These are phyloP conservation scores for Symbiodinium pilosum DNA, from an alignment of 73 alveolate genomes.

Conservation along the genomic window DNA sequence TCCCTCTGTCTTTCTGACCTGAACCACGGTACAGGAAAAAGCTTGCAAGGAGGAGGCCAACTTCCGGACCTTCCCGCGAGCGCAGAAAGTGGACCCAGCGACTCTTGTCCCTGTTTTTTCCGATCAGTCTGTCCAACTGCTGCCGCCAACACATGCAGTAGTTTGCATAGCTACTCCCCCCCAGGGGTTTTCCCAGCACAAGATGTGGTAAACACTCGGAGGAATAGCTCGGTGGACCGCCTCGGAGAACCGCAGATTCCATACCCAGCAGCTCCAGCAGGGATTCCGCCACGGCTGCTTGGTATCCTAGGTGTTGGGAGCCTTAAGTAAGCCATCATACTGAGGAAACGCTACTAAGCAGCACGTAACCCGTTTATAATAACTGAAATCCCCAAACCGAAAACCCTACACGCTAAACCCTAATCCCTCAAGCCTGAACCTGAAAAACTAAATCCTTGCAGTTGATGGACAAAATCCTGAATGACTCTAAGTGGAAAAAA, in stretches of 20 bases:
- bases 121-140: constrained; percentile 44
- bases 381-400: background rate
- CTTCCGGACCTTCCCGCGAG: constrained; percentile 51
- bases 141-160: constrained; percentile 77
- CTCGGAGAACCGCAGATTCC: background rate
- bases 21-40: constrained; percentile 24
- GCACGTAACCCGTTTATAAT: background rate
- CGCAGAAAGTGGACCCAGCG: constrained; percentile 82
- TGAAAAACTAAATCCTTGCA: background rate
- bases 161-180: constrained; percentile 67
- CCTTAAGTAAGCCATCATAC: background rate
- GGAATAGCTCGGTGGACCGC: background rate
- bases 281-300: constrained; percentile 61
- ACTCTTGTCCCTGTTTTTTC: background rate
- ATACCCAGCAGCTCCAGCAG: constrained; percentile 46
- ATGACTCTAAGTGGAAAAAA: no score
- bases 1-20: background rate
- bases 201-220: constrained; percentile 49
- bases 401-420: no score
- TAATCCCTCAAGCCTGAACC: no score
- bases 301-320: background rate
- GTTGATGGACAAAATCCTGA: no score
- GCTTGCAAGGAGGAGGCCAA: constrained; percentile 43
- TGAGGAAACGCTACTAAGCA: background rate
- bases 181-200: constrained; percentile 26